Base-by-base conservation (phyloP, 768 basidiomycete genomes). In the Phanerochaete carnosa region DNA sequence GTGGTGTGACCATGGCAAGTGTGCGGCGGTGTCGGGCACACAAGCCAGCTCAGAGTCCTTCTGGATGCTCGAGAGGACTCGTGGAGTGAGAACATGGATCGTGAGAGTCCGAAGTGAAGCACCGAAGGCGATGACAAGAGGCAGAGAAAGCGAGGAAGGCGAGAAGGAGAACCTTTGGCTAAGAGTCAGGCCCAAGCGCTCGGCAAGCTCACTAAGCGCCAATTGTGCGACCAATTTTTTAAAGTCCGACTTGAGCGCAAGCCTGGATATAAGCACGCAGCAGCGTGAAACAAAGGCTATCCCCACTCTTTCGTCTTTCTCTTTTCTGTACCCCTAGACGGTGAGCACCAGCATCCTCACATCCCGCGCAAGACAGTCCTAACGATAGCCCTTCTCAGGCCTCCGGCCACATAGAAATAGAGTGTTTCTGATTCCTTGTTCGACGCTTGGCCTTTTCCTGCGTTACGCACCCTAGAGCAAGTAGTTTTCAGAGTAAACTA, bases 391-490 rank as follows among this genome's bases (percentile, higher is more conserved):
- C 49, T n/a, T 30, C 1, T 46, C 78, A 80, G 80, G 76, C 69
- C 66, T 65, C 69, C 64, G 76, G 78, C 75, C 23, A 45, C 51
- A 62, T 68, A 68, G 66, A 43, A 71, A 74, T 90, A 89, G 85
- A 90, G 79, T 81, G 77, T 83, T 52, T 76, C 77, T 79, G 50
- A 84, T 82, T 83, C 79, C 79, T 81, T 84, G 79, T 76, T 77
- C 76, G 79, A 77, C 75, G 61, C 61, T 72, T 70, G 77, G 70
- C 72, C 65, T 76, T 71, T 69, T 72, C 68, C 59, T 65, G 68
- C 72, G 75, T 75, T 69, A 69, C 59, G 67, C 76, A 62, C 33
- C n/a, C 35, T 55, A 55, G n/a, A 54, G 43, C 54, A 39, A 62
- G 50, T 58, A 62, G 59, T 57, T 22, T 58, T 49, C 35, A 75